Evolutionary conservation across 768 basidiomycete genomes (phyloP).

Genomic region (Nidularia sp.): DNA sequence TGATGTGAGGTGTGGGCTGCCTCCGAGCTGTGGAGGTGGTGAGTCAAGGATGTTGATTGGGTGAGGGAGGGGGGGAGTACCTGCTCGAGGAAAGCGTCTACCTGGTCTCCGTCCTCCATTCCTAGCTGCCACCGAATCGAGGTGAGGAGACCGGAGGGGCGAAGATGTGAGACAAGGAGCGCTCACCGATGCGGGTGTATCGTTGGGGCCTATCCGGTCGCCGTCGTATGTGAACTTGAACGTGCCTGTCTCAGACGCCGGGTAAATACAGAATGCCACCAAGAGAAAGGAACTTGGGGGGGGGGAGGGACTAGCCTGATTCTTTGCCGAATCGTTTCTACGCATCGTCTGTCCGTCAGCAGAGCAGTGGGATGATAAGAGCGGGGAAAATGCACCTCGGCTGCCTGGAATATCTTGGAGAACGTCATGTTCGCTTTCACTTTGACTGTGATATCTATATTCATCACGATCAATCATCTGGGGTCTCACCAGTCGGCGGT

Average conservation of each 20-base stretch:
- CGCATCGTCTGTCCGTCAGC: conserved; percentile 1
- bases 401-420: conserved; percentile 62
- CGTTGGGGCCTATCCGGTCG: conserved; percentile 36
- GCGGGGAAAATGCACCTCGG: conserved; percentile 41
- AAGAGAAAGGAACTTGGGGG: not conserved
- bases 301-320: conserved; percentile 30
- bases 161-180: not conserved
- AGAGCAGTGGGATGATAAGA: not conserved
- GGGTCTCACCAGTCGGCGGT: no score
- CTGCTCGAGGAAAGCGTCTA: conserved; percentile 59
- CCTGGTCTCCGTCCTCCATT: conserved; percentile 62
- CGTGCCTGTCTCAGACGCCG: conserved; percentile 38
- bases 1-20: conserved; percentile 1
- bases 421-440: conserved; percentile 64
- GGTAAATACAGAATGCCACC: not conserved
- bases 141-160: not conserved
- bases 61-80: conserved; percentile 22
- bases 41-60: not conserved
- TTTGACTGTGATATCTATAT: conserved; percentile 60
- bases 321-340: conserved; percentile 61
- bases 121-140: conserved; percentile 28
- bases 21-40: conserved; percentile 10
- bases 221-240: conserved; percentile 62
- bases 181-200: conserved; percentile 53
- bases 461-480: not conserved